Conservation (phyloP, 805 yeast species). For the Naumovozyma baii region DNA sequence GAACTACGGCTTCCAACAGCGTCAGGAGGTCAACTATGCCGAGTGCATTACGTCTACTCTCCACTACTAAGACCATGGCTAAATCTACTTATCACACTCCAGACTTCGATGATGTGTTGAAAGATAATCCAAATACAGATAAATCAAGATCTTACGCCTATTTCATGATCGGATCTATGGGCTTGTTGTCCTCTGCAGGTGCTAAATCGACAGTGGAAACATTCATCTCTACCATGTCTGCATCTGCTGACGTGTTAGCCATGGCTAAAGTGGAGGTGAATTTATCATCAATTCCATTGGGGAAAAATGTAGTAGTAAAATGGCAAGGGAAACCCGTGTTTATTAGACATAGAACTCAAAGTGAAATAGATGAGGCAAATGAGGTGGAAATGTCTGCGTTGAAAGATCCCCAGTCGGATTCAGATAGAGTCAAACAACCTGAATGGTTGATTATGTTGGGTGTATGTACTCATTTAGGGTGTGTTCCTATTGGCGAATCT, state of each 20-base stretch:
- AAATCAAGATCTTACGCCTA: slow-evolving; percentile 80
- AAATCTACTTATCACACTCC: slow-evolving; percentile 85
- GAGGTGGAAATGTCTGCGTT: slow-evolving; percentile 60
- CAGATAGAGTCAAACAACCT: slow-evolving; percentile 91
- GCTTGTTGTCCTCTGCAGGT: slow-evolving; percentile 82
- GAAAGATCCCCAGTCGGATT: slow-evolving; percentile 91
- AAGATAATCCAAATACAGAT: slow-evolving; percentile 56
- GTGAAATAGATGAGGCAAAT: slow-evolving; percentile 93
- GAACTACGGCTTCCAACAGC: not conserved
- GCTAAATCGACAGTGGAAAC: slow-evolving; percentile 94
- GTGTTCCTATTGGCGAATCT: slow-evolving; percentile 99
- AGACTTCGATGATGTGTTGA: slow-evolving; percentile 73
- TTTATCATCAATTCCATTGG: slow-evolving; percentile 86
- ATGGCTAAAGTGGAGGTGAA: slow-evolving; percentile 99
- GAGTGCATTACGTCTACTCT: not conserved
- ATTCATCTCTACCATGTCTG: slow-evolving; percentile 87
- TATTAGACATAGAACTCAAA: slow-evolving; percentile 94
- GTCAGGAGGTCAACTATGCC: not conserved
- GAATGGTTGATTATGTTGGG: slow-evolving; percentile 99
- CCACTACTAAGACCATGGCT: slow-evolving; percentile 26
- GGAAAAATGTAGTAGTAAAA: slow-evolving; percentile 95
- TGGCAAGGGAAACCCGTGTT: slow-evolving; percentile 99
- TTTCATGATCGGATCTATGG: slow-evolving; percentile 96
- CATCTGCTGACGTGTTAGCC: slow-evolving; percentile 97
- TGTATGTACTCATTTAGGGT: slow-evolving; percentile 98